A percentile compares a stretch with the other conserved stretches of the same genome.
phyloP scores from a whole-genome alignment of 2,329 filamentous ascomycete genomes.

The Colletotrichum endophyticum region DNA sequence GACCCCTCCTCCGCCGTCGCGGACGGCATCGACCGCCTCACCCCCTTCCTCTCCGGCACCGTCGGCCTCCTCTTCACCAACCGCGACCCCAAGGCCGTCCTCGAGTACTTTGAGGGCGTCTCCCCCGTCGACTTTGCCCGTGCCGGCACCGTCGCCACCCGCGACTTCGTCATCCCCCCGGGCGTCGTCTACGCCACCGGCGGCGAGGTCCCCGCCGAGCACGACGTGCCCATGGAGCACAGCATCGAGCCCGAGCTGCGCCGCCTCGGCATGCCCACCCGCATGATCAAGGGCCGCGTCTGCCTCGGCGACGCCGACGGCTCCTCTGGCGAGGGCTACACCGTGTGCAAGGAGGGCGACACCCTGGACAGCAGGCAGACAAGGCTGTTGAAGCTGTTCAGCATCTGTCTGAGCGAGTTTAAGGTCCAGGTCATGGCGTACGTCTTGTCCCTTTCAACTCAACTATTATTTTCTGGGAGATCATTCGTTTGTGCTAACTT shows the following conservation, averaged over 20 bases:
- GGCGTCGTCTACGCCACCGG: conserved; percentile 83
- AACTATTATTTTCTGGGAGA: background rate
- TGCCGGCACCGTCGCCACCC: conserved; percentile 77
- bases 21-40: conserved; percentile 75
- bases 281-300: conserved; percentile 87
- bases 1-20: conserved; percentile 80
- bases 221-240: conserved; percentile 88
- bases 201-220: conserved; percentile 78
- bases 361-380: conserved; percentile 90
- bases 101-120: conserved; percentile 75
- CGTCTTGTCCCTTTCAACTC: conserved; percentile 32
- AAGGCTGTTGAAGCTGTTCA: conserved; percentile 90
- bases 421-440: conserved; percentile 78
- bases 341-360: conserved; percentile 85
- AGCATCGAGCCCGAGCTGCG: conserved; percentile 89
- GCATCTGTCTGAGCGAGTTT: conserved; percentile 90
- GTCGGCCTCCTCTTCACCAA: conserved; percentile 93
- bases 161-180: conserved; percentile 79
- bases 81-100: conserved; percentile 70
- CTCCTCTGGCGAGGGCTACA: conserved; percentile 61
- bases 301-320: conserved; percentile 65
- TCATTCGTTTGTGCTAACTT: background rate
- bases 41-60: conserved; percentile 75
- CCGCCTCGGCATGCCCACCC: conserved; percentile 87
- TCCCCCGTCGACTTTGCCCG: conserved; percentile 87